Base-by-base conservation (phyloP, 345 rosid genomes). In the Citrus trifoliata region DNA sequence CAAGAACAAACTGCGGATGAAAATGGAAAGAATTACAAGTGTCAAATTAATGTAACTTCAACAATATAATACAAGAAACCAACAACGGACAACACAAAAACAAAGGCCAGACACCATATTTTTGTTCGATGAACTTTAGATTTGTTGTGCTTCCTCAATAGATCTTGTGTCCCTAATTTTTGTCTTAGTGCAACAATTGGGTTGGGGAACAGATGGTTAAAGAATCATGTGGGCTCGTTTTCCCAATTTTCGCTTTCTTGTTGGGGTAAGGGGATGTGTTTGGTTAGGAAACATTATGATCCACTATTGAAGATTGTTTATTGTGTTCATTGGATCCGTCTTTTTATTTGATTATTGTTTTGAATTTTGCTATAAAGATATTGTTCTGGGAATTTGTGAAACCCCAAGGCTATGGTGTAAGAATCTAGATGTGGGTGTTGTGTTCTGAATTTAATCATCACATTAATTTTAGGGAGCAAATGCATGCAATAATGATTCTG, bases 21-120 rank as follows among this genome's bases (percentile, higher is more conserved):
- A 64, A 58, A 74, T 67, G 82, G 77, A 60, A 58, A 86, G 32
- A 66, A 65, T 55, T 71, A 75, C 79, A 80, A 74, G 85, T 80
- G 82, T 76, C 76, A 10, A 82, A 16, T 1, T 67, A 63, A 60
- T 48, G 75, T 32, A n/a, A 53, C 28, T 51, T 37, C 35, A 56
- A 21, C 40, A 10, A 4, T 35, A 7, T 6, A 46, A 80, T 85
- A 79, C 84, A 51, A 64, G 79, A 81, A 16, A 74, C 25, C 64
- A 30, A 33, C 25, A 67, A 74, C 48, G 55, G 60, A 61, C 63
- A 71, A 12, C 2, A 28, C 19, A 32, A 35, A 73, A 35, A 19
- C 37, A 53, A 28, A 66, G 64, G 79, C 80, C 76, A 62, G 71
- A 32, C 80, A 79, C 78, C 74, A 58, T 80, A 77, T 75, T 56